Conservation (phyloP, 352 stramenopile genomes). For the Pythium grandisporangium region DNA sequence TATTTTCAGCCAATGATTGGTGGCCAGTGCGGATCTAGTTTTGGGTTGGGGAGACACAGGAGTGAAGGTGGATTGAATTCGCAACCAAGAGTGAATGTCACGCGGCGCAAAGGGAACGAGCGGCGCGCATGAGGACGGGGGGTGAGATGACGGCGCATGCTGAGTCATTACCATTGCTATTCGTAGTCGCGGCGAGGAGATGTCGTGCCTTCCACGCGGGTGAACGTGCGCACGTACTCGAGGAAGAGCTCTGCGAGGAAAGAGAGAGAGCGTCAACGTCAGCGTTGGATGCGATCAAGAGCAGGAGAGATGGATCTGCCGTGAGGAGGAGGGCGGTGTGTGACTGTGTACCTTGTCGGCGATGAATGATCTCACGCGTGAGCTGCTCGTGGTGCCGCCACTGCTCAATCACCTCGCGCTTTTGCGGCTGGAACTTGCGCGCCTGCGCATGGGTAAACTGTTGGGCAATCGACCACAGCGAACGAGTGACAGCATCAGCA, state of each 20-base stretch:
- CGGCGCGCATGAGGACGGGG: not conserved
- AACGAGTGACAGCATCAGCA: too few species aligned
- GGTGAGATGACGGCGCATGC: not conserved
- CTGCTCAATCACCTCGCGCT: constrained; percentile 19
- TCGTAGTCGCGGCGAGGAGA: not conserved
- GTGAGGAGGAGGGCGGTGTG: too few species aligned
- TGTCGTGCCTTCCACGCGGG: constrained; percentile 19
- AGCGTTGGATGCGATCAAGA: not conserved
- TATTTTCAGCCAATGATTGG: constrained; percentile 6
- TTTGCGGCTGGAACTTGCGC: constrained; percentile 27
- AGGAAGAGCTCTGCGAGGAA: constrained; percentile 23
- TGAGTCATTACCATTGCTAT: not conserved
- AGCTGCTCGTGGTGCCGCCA: constrained; percentile 35
- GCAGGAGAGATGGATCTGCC: not conserved
- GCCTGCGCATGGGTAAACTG: constrained; percentile 29
- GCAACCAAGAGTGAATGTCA: not conserved
- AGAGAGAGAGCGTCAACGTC: not conserved
- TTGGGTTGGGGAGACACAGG: not conserved
- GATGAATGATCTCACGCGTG: constrained; percentile 19
- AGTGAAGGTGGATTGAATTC: not conserved
- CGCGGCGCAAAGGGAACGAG: not conserved
- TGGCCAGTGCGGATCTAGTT: not conserved
- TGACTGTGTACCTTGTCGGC: constrained; percentile 32
- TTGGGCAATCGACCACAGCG: too few species aligned
- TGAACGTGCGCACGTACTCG: constrained; percentile 35